Percentiles rank a stretch among this genome's conserved stretches.
Conservation (phyloP, 139 green algal species). For the Zygnema cylindricum region DNA sequence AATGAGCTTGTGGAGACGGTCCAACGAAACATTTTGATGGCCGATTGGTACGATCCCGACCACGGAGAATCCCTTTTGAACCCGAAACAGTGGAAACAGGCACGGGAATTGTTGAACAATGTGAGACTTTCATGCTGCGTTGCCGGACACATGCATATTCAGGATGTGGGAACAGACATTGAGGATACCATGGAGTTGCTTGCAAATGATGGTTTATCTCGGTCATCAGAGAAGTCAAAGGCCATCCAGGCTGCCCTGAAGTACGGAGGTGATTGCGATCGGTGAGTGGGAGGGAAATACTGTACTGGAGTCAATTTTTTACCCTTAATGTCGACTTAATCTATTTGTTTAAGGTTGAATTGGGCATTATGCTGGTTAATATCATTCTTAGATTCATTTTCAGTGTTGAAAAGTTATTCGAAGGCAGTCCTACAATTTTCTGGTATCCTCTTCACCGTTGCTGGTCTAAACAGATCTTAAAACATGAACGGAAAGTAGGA, state of each 20-base stretch:
- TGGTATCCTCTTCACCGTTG: no score
- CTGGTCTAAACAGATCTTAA: no score
- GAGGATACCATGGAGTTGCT: constrained; percentile 59
- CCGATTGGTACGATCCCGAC: constrained; percentile 85
- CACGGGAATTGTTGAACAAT: constrained; percentile 80
- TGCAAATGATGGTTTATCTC: background rate
- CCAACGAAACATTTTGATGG: constrained; percentile 81
- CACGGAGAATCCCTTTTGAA: constrained; percentile 86
- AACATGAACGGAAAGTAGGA: no score
- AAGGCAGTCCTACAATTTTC: no score
- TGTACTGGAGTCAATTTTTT: constrained; percentile 55
- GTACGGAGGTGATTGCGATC: constrained; percentile 52
- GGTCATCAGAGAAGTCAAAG: background rate
- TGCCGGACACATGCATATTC: constrained; percentile 70
- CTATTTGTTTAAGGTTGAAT: no score
- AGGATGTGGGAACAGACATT: constrained; percentile 47
- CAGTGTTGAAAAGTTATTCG: no score
- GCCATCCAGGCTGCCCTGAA: constrained; percentile 46
- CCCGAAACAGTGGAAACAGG: constrained; percentile 64
- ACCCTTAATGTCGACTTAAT: background rate
- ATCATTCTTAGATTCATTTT: no score
- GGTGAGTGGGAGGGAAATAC: constrained; percentile 3
- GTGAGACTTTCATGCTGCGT: constrained; percentile 82
- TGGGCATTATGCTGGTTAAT: no score
- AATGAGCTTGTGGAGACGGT: constrained; percentile 84